phyloP scores from a whole-genome alignment of 225 moss, liverwort and hornwort species.

The Pseudisothecium myosuroides region DNA sequence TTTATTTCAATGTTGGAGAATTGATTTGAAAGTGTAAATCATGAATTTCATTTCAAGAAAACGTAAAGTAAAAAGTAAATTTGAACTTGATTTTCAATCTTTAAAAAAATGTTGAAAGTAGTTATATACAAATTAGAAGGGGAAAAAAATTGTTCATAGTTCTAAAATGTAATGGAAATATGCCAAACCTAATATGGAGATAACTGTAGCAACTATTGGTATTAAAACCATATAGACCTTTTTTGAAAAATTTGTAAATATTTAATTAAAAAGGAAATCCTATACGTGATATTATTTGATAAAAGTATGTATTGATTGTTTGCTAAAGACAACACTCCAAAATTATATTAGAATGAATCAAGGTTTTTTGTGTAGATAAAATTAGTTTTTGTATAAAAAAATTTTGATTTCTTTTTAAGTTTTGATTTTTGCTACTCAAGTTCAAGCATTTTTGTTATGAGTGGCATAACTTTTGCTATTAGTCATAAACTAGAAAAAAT shows the following conservation, averaged over 20 bases:
- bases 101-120: neutral
- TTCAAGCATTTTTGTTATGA: no score
- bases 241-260: neutral
- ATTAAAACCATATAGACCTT: no score
- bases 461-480: no score
- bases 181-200: neutral
- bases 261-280: neutral
- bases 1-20: no score
- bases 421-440: no score
- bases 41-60: neutral
- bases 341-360: neutral
- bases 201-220: neutral
- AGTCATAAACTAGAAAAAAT: neutral
- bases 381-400: neutral
- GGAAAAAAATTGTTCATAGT: neutral
- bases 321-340: neutral
- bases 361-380: neutral
- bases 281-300: neutral
- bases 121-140: neutral
- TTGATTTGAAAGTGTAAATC: neutral
- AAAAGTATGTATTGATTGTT: neutral
- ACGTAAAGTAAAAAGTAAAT: neutral
- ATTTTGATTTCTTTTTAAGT: no score
- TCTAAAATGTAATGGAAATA: neutral
- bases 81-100: neutral